Evolutionary conservation across 768 basidiomycete genomes (phyloP), one percentile per base, ranked within the genome.

Genomic region (Trametopsis cervina): DNA sequence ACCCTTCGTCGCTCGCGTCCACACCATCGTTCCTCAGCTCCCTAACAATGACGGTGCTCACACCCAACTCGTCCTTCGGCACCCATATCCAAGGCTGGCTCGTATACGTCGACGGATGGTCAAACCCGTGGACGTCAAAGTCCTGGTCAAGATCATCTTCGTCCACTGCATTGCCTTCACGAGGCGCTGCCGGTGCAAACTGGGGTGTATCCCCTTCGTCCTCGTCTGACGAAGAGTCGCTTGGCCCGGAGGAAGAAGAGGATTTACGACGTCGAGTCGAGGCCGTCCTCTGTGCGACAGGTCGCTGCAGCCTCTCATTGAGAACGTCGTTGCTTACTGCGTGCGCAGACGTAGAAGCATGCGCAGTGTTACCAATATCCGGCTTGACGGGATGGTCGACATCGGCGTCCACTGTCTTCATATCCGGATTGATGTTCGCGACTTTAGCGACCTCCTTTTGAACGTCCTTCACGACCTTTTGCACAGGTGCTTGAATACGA

Each of bases 31-130:
- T 62, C 47, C 67, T 67, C 12, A 59, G 38, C 37, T 64, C 63
- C 24, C 46, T 27, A 3, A 62, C 53, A 1, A 63, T 40, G 6
- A 63, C 62, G 22, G 56, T 54, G 26, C 67, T 69, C 23, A 75
- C 44, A 0, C 74, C 74, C 33, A 70, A 52, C 22, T 60, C 56
- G 49, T 77, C 75, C 40, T 62, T 51, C 0, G 75, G 73, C 24
- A 75, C 43, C 75, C 75, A 77, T 18, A 76, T 54, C 46, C 65
- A 65, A 39, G 65, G 60, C 55, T 72, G 66, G 2, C 54, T 53
- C 36, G 63, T 58, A 54, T 74, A 74, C 22, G 68, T 69, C 1
- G 72, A 70, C 2, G 75, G 76, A 55, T 76, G 74, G 46, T 72
- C 65, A 60, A 75, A 75, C 4, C 67, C 68, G 48, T 64, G 46